Conservation (phyloP, 2,329 filamentous ascomycete species). For the Colletotrichum lindemuthianum region DNA sequence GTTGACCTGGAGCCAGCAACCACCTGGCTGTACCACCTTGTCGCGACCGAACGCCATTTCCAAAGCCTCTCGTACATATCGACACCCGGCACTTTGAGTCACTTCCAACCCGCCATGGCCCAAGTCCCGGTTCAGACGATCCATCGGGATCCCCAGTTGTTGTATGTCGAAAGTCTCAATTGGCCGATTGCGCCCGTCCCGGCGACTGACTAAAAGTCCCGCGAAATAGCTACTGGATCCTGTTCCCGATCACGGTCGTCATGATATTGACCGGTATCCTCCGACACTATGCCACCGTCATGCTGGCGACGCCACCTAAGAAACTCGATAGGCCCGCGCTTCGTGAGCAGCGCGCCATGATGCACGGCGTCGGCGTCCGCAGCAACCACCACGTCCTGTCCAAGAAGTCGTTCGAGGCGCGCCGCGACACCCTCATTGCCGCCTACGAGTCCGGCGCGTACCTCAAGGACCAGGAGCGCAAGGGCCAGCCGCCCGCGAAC, state of each 20-base stretch:
- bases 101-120: slow-evolving; percentile 69
- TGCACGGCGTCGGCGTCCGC: slow-evolving; percentile 86
- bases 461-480: slow-evolving; percentile 86
- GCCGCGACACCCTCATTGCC: slow-evolving; percentile 82
- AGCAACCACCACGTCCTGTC: slow-evolving; percentile 84
- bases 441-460: slow-evolving; percentile 88
- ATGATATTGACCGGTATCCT: slow-evolving; percentile 98
- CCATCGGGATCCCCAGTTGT: slow-evolving; percentile 96
- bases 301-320: slow-evolving; percentile 88
- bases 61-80: not conserved
- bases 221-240: slow-evolving; percentile 93
- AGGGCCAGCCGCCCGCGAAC: slow-evolving; percentile 89
- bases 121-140: slow-evolving; percentile 92
- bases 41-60: slow-evolving; percentile 15
- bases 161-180: slow-evolving; percentile 68
- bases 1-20: slow-evolving; percentile 11
- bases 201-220: slow-evolving; percentile 18
- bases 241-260: slow-evolving; percentile 95
- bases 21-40: slow-evolving; percentile 6
- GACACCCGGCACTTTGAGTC: slow-evolving; percentile 6
- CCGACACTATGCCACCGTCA: slow-evolving; percentile 94
- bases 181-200: slow-evolving; percentile 19
- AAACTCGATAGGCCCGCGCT: slow-evolving; percentile 78
- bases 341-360: slow-evolving; percentile 86
- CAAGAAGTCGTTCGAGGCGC: slow-evolving; percentile 77